These are phyloP conservation scores for Podila clonocystis DNA, from an alignment of 192 early-diverging fungal species.

Conservation along the genomic window DNA sequence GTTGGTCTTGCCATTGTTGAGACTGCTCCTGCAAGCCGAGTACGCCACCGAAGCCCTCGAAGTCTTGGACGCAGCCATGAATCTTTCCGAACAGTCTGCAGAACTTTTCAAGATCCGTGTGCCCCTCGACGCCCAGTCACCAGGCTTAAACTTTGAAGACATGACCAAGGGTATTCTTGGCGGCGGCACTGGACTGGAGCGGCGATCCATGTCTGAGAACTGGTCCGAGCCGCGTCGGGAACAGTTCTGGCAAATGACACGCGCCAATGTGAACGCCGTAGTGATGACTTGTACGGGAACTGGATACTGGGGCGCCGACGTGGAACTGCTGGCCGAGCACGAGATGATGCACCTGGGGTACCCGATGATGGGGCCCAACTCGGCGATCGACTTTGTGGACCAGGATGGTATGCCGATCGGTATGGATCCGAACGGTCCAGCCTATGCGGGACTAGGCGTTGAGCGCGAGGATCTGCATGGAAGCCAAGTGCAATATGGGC, in stretches of 20 bases:
- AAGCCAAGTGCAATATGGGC: slow-evolving; percentile 41
- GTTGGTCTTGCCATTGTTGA: slow-evolving; percentile 74
- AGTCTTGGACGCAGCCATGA: slow-evolving; percentile 78
- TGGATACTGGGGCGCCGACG: slow-evolving; percentile 29
- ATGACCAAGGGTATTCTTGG: slow-evolving; percentile 51
- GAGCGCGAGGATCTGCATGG: slow-evolving; percentile 9
- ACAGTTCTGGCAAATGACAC: slow-evolving; percentile 48
- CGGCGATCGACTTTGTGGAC: slow-evolving; percentile 33
- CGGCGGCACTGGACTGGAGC: slow-evolving; percentile 44
- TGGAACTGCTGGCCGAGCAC: slow-evolving; percentile 36
- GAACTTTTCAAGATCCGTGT: slow-evolving; percentile 49
- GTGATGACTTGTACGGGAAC: slow-evolving; percentile 31
- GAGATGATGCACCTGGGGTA: slow-evolving; percentile 21
- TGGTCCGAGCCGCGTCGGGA: slow-evolving; percentile 29
- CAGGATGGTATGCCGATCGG: slow-evolving; percentile 42
- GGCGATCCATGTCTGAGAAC: slow-evolving; percentile 20
- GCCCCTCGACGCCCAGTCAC: slow-evolving; percentile 30
- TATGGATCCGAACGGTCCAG: slow-evolving; percentile 2
- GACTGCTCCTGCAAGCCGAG: slow-evolving; percentile 65
- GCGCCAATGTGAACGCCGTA: slow-evolving; percentile 45
- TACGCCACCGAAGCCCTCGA: slow-evolving; percentile 72
- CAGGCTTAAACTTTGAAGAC: slow-evolving; percentile 43
- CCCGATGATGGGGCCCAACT: not conserved
- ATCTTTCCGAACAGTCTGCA: slow-evolving; percentile 41
- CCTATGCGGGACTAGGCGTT: not conserved